Conservation (phyloP, 2,329 filamentous ascomycete genomes). For the Apiospora kogelbergensis region DNA sequence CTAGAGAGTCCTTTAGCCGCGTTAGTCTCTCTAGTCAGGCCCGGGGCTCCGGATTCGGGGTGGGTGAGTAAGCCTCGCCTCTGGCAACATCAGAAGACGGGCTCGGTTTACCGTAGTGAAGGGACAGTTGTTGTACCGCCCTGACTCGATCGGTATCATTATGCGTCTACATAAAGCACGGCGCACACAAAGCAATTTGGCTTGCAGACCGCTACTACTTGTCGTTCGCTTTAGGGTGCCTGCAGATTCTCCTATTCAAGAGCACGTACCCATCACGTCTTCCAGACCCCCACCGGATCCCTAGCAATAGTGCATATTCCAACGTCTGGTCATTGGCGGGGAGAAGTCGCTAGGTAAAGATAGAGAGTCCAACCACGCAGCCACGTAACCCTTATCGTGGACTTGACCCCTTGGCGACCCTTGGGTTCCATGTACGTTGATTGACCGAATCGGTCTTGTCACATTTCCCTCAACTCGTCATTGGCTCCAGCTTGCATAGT, state of each 20-base stretch:
- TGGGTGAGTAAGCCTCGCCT: not conserved
- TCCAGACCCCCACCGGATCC: not conserved
- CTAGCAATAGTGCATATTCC: not conserved
- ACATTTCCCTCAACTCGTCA: not conserved
- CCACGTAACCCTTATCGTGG: constrained; percentile 7
- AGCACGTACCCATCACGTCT: not conserved
- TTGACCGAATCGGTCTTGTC: not conserved
- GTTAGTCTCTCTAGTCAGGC: not conserved
- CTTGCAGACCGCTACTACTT: not conserved
- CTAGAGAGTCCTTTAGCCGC: not conserved
- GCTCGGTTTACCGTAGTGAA: not conserved
- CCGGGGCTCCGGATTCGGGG: not conserved
- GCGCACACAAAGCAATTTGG: not conserved
- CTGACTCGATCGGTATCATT: not conserved
- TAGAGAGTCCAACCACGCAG: not conserved
- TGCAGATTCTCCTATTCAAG: not conserved
- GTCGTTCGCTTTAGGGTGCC: not conserved
- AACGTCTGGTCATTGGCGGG: constrained; percentile 2
- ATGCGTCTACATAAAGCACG: not conserved
- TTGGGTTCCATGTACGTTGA: not conserved
- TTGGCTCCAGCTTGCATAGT: not conserved
- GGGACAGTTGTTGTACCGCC: not conserved
- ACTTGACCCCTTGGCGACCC: not conserved
- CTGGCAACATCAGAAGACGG: not conserved
- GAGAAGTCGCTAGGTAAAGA: not conserved